Evolutionary conservation across 768 basidiomycete genomes (phyloP).

Genomic region (Calocybe indica): DNA sequence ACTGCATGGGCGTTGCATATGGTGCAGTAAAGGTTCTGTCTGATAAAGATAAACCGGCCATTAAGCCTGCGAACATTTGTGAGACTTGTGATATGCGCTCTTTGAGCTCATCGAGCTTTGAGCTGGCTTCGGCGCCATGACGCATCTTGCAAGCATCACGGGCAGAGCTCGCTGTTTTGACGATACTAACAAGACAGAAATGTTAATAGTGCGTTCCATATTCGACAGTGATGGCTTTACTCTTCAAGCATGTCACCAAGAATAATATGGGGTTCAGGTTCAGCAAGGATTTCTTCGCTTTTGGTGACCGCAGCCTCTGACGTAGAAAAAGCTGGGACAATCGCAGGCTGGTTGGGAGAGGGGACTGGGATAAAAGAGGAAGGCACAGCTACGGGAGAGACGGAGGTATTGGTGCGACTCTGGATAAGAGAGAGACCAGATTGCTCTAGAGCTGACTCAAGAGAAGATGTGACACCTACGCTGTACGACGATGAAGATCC

Average conservation of each 20-base stretch:
- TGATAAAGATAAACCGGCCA: constrained; percentile 21
- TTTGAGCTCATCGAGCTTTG: constrained; percentile 50
- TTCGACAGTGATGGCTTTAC: constrained; percentile 25
- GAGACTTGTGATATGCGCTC: constrained; percentile 48
- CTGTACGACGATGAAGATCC: constrained; percentile 31
- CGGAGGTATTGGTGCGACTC: constrained; percentile 34
- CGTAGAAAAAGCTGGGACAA: constrained; percentile 13
- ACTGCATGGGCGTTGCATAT: constrained; percentile 11
- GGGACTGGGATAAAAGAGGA: constrained; percentile 16
- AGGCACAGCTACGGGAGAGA: constrained; percentile 13
- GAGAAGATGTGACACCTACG: constrained; percentile 33
- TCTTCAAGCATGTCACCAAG: constrained; percentile 47
- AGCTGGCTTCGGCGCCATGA: constrained; percentile 41
- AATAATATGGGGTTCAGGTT: constrained; percentile 24
- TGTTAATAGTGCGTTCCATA: constrained; percentile 9
- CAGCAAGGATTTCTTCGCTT: constrained; percentile 17
- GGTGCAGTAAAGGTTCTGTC: constrained; percentile 1
- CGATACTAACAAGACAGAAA: constrained; percentile 37
- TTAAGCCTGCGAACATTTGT: constrained; percentile 42
- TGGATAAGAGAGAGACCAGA: constrained; percentile 23
- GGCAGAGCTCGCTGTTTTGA: constrained; percentile 53
- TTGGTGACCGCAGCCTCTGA: constrained; percentile 11
- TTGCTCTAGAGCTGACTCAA: constrained; percentile 40
- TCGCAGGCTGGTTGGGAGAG: constrained; percentile 14
- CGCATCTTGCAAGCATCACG: constrained; percentile 39